These are phyloP conservation scores for Eucalyptus tenuipes DNA, from an alignment of 345 rosid species.

Conservation along the genomic window DNA sequence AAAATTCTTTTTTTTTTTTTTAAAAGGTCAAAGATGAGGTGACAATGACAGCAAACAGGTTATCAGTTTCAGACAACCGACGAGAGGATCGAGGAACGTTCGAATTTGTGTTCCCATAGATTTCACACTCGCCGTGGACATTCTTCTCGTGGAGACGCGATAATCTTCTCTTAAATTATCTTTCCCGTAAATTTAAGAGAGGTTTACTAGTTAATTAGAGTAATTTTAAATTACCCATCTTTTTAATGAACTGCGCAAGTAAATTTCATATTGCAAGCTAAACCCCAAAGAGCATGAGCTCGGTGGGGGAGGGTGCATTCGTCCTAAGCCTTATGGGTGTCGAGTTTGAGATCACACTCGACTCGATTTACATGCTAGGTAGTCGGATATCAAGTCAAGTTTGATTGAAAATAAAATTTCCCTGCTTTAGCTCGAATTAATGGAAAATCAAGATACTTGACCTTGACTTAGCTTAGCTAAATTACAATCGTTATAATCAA, in stretches of 20 bases:
- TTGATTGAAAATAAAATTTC: background rate
- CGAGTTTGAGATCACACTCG: background rate
- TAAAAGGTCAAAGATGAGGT: background rate
- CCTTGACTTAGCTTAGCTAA: background rate
- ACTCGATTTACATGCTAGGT: background rate
- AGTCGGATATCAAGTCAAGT: background rate
- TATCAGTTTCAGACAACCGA: background rate
- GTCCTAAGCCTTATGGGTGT: background rate
- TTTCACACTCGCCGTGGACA: background rate
- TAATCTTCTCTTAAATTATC: background rate
- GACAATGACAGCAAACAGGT: background rate
- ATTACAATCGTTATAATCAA: background rate
- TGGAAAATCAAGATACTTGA: background rate
- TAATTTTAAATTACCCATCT: too few species aligned
- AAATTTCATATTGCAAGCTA: too few species aligned
- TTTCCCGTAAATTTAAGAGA: background rate
- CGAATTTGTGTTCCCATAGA: background rate
- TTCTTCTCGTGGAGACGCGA: background rate
- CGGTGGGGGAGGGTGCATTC: accelerated
- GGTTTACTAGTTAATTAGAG: background rate
- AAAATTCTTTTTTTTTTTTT: background rate
- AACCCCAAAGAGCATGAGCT: background rate
- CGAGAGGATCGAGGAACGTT: background rate
- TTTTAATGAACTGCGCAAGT: too few species aligned
- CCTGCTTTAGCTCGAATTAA: background rate